Percentiles rank a stretch among this genome's conserved stretches.
These are phyloP conservation scores for Hyaloscypha finlandica DNA, from an alignment of 495 filamentous ascomycete genomes.

Conservation along the genomic window DNA sequence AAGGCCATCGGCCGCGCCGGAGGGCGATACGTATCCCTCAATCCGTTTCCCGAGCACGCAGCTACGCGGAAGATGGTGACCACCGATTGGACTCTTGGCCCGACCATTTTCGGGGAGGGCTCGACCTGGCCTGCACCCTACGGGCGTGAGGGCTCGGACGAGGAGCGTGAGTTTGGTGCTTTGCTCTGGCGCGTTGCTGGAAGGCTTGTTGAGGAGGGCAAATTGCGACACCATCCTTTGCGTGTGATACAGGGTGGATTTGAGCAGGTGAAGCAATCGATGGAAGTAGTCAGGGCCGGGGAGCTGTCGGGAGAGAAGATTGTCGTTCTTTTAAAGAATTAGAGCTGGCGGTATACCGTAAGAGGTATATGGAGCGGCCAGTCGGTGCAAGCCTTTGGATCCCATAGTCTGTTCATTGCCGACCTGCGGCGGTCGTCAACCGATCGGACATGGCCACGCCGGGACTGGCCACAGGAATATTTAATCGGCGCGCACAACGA, in stretches of 20 bases:
- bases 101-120: neutral
- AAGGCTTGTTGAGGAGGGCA: neutral
- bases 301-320: neutral
- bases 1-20: no score
- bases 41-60: no score
- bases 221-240: conserved; percentile 4
- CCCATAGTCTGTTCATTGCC: no score
- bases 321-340: neutral
- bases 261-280: neutral
- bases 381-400: no score
- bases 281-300: neutral
- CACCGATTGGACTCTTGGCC: no score
- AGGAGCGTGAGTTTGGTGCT: neutral
- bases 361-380: no score
- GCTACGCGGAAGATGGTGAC: no score
- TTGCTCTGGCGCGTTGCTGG: neutral
- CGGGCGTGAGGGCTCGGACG: neutral
- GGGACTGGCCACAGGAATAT: no score
- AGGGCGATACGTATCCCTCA: no score
- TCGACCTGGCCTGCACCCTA: neutral
- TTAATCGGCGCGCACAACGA: no score
- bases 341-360: neutral
- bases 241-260: neutral
- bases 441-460: no score
- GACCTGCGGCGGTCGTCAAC: no score